phyloP scores from a whole-genome alignment of 129 eudicot species.

The Glebionis coronaria region DNA sequence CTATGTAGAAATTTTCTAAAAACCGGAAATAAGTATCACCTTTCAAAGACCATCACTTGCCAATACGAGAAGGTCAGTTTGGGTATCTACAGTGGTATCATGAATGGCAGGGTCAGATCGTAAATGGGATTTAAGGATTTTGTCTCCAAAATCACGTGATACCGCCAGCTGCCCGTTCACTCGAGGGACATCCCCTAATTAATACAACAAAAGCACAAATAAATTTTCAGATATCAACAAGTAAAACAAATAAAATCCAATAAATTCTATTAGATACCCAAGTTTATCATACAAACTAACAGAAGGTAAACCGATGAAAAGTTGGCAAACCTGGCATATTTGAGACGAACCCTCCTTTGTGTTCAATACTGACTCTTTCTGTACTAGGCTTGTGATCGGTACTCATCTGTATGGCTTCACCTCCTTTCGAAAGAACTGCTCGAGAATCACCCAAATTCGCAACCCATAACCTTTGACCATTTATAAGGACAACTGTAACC shows the following conservation, averaged over 20 bases:
- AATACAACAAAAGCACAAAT: not conserved
- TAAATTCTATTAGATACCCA: too few species aligned
- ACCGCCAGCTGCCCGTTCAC: too few species aligned
- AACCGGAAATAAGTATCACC: too few species aligned
- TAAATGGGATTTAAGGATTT: too few species aligned
- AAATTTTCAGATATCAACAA: not conserved
- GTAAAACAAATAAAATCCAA: too few species aligned
- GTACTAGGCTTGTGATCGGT: slow-evolving; percentile 67
- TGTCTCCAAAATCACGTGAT: too few species aligned
- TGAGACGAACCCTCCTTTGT: slow-evolving; percentile 70
- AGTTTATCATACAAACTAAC: not conserved
- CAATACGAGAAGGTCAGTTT: too few species aligned
- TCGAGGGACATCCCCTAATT: too few species aligned
- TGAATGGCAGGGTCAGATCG: too few species aligned
- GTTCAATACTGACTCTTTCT: slow-evolving; percentile 56
- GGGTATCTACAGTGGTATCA: too few species aligned
- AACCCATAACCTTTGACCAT: slow-evolving; percentile 61
- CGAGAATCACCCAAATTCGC: slow-evolving; percentile 83
- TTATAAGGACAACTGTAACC: slow-evolving; percentile 61
- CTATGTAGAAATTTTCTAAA: too few species aligned
- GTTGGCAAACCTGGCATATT: slow-evolving; percentile 64
- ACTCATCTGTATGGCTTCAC: slow-evolving; percentile 59
- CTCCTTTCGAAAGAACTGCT: slow-evolving; percentile 63
- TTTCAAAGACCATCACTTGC: too few species aligned
- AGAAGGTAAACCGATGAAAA: slow-evolving; percentile 13